Percentiles rank a stretch among this genome's conserved stretches.
These are phyloP conservation scores for Juglanconis juglandina DNA, from an alignment of 2,329 filamentous ascomycete species.

Conservation along the genomic window DNA sequence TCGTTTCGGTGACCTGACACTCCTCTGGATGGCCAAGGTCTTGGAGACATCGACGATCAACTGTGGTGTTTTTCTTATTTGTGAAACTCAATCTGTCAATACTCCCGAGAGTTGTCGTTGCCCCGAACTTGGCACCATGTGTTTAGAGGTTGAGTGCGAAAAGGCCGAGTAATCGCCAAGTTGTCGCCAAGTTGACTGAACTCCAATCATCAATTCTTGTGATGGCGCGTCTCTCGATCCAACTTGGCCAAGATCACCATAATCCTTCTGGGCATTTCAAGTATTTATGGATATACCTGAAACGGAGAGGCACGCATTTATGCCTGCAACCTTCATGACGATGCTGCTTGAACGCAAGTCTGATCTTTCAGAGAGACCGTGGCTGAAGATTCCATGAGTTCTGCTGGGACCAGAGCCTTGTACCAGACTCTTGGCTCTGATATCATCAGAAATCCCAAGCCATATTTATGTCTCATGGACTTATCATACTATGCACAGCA, in stretches of 20 bases:
- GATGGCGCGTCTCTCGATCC: neutral
- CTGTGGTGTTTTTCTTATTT: no score
- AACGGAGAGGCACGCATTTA: neutral
- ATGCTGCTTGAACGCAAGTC: neutral
- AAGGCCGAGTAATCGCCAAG: neutral
- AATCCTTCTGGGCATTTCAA: neutral
- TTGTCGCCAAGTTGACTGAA: neutral
- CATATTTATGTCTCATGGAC: no score
- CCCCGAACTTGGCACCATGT: no score
- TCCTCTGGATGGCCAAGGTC: no score
- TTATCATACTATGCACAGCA: no score
- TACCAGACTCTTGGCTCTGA: neutral
- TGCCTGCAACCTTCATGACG: neutral
- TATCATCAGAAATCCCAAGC: neutral
- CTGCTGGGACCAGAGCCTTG: neutral
- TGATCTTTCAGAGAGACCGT: no score
- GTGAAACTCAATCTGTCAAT: no score
- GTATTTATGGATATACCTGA: neutral
- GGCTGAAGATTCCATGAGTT: no score
- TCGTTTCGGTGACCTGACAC: no score
- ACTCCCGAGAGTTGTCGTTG: no score
- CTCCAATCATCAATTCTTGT: neutral
- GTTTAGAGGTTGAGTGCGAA: no score
- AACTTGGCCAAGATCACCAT: neutral
- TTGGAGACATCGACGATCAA: no score